Evolutionary conservation across 805 yeast genomes (phyloP).

Genomic region (Teunomyces pallodes): DNA sequence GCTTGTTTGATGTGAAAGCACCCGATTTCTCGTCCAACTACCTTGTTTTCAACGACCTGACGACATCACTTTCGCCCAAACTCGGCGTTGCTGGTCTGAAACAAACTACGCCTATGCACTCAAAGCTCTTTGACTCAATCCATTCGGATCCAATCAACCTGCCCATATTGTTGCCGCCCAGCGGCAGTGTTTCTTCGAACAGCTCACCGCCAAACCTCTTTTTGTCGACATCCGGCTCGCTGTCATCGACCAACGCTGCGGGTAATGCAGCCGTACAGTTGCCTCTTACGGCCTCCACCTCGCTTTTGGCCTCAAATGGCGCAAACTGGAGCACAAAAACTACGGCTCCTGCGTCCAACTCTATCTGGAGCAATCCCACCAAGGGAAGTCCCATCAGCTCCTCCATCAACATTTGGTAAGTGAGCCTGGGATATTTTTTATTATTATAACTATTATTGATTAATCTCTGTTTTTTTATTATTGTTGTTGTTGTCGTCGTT

Average conservation of each 20-base stretch:
- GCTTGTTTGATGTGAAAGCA: background rate
- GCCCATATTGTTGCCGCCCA: slow-evolving; percentile 21
- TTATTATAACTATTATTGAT: slow-evolving; percentile 3
- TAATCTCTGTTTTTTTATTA: background rate
- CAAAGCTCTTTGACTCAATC: slow-evolving; percentile 17
- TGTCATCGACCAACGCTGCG: background rate
- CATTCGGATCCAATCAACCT: slow-evolving; percentile 13
- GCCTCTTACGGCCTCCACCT: background rate
- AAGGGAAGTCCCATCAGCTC: slow-evolving; percentile 8
- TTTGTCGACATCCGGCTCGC: slow-evolving; percentile 9
- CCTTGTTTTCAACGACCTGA: slow-evolving; percentile 16
- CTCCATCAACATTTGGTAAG: background rate
- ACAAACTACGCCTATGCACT: slow-evolving; percentile 11
- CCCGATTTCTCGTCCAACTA: slow-evolving; percentile 16
- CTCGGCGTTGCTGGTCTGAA: slow-evolving; percentile 5
- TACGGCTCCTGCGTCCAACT: slow-evolving; percentile 6
- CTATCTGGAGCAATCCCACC: slow-evolving; percentile 25
- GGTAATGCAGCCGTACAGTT: background rate
- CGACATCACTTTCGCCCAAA: slow-evolving; percentile 16
- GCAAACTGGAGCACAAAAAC: slow-evolving; percentile 13
- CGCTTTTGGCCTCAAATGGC: background rate
- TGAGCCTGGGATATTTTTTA: background rate
- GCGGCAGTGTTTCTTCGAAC: slow-evolving; percentile 11
- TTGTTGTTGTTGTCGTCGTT: background rate
- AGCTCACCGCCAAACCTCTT: slow-evolving; percentile 25